Base-by-base conservation (phyloP, 192 early-diverging fungal genomes). In the Rhizoclosmatium globosum region DNA sequence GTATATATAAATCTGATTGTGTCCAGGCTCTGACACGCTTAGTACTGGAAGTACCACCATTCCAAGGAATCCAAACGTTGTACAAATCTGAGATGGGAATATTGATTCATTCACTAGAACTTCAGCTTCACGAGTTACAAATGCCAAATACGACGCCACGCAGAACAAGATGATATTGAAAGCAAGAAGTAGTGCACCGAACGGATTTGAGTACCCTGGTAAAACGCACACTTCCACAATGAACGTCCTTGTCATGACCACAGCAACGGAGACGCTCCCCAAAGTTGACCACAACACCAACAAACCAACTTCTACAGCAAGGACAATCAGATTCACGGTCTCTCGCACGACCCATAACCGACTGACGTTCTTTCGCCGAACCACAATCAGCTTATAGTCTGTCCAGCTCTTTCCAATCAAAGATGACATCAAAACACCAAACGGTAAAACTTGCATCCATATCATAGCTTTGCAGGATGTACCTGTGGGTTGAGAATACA, bases 41-140 rank as follows among this genome's bases (percentile, higher is more conserved):
- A 68, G 45, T 6, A 68, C 2, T 15, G n/a, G 39, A 19, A 68
- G 67, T 17, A 46, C 67, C 3, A n/a, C n/a, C 7, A 68, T 43
- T 2, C 7, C 15, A 43, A 46, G 13, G 23, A 68, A 46, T 13
- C 31, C 43, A 47, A 21, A 68, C n/a, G 67, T 23, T 46, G 67
- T 45, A 13, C 38, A 23, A 13, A 68, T 23, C 7, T 44, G 31
- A 7, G 42, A 46, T n/a, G 67, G 67, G 45, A 68, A 68, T 9
- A 43, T 46, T 17, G 42, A n/a, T 68, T 68, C 67, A 23, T 68
- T 68, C 15, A 44, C 45, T 1, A 68, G 43, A 2, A 43, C 31
- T 47, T 68, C 67, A 13, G 67, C 67, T 2, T 68, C 67, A 44
- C 67, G 67, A 19, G 42, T 46, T 46, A 21, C 31, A 47, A 68